These are phyloP conservation scores for Coniella lustricola DNA, from an alignment of 2,329 filamentous ascomycete species.

Conservation along the genomic window DNA sequence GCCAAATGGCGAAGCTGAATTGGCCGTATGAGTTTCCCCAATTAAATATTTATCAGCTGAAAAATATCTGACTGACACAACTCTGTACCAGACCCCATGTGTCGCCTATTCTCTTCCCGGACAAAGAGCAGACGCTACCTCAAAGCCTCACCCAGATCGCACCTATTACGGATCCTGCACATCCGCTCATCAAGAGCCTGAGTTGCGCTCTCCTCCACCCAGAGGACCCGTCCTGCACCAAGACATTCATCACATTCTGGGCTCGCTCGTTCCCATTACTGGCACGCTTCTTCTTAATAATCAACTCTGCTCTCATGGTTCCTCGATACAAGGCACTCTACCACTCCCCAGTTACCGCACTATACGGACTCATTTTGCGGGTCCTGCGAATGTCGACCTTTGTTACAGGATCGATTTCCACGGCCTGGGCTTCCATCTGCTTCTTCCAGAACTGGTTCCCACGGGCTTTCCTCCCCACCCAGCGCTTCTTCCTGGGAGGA, in stretches of 20 bases:
- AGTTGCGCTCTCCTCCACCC: slow-evolving; percentile 90
- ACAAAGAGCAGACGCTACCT: slow-evolving; percentile 57
- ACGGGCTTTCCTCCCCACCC: slow-evolving; percentile 64
- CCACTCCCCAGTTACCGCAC: slow-evolving; percentile 57
- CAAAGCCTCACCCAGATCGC: slow-evolving; percentile 59
- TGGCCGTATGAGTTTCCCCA: slow-evolving; percentile 65
- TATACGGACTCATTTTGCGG: slow-evolving; percentile 59
- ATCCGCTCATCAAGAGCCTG: slow-evolving; percentile 76
- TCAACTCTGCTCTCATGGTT: slow-evolving; percentile 66
- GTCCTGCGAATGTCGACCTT: slow-evolving; percentile 73
- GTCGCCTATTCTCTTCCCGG: slow-evolving; percentile 80
- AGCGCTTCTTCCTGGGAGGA: slow-evolving; percentile 85
- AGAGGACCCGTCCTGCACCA: slow-evolving; percentile 76
- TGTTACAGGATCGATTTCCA: slow-evolving; percentile 74
- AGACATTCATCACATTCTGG: slow-evolving; percentile 83
- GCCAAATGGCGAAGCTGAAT: slow-evolving; percentile 69
- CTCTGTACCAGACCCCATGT: slow-evolving; percentile 54
- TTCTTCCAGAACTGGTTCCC: slow-evolving; percentile 79
- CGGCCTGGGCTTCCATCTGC: slow-evolving; percentile 83
- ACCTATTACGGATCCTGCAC: slow-evolving; percentile 74
- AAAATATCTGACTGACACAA: slow-evolving; percentile 17
- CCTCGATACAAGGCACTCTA: slow-evolving; percentile 63
- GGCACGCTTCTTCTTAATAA: slow-evolving; percentile 67
- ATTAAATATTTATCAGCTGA: neutral
- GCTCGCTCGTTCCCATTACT: slow-evolving; percentile 74